phyloP scores from a whole-genome alignment of 257 asterid genomes.

The Solanum verrucosum region DNA sequence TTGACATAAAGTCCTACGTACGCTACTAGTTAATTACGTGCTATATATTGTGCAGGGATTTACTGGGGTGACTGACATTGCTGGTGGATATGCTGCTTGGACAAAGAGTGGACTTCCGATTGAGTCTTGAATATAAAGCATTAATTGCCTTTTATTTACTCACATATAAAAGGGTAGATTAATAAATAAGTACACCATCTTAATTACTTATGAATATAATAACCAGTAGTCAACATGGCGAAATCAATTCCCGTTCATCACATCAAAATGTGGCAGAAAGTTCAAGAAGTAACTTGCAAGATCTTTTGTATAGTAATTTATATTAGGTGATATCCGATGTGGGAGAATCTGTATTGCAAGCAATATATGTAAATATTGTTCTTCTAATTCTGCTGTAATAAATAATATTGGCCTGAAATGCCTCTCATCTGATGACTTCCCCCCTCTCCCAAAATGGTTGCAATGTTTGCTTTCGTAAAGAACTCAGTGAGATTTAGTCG shows the following conservation, averaged over 20 bases:
- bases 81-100: constrained; percentile 87
- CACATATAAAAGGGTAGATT: neutral
- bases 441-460: neutral
- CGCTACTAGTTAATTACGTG: neutral
- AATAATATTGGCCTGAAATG: neutral
- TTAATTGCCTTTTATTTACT: neutral
- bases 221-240: neutral
- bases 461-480: neutral
- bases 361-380: neutral
- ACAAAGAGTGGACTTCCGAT: constrained; percentile 51
- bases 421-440: neutral
- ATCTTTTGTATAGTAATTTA: neutral
- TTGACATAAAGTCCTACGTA: neutral
- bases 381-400: neutral
- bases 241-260: neutral
- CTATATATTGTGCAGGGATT: constrained; percentile 39
- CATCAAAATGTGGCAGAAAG: neutral
- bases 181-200: neutral
- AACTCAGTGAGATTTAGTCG: neutral
- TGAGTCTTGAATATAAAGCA: constrained; percentile 10
- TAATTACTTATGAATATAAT: neutral
- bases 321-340: neutral
- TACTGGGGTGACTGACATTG: constrained; percentile 62
- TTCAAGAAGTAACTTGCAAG: neutral
- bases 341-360: neutral